phyloP scores from a whole-genome alignment of 768 basidiomycete species.

The Lanmaoa pseudosensibilis region DNA sequence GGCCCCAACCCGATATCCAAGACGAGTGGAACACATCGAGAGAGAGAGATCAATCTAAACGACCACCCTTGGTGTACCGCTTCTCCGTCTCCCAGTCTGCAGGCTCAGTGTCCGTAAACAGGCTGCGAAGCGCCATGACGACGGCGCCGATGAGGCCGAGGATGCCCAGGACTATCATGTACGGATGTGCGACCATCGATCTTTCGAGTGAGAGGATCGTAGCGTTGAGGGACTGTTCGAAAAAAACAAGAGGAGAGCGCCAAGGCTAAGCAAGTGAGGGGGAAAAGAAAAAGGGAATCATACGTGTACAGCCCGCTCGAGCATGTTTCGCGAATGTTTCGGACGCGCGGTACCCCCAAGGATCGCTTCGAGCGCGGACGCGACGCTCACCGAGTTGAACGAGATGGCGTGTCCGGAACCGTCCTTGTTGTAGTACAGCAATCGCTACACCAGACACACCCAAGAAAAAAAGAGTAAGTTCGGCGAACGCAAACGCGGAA shows the following conservation, averaged over 20 bases:
- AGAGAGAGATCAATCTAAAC: constrained; percentile 22
- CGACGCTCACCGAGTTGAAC: constrained; percentile 57
- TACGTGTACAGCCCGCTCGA: constrained; percentile 69
- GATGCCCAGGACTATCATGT: constrained; percentile 11
- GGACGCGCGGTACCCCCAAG: constrained; percentile 47
- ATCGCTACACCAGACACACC: constrained; percentile 41
- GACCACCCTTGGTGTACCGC: constrained; percentile 20
- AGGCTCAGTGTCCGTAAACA: constrained; percentile 21
- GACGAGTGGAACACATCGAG: no score
- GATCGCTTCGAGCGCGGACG: constrained; percentile 69
- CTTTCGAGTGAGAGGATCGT: constrained; percentile 9
- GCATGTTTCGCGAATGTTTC: constrained; percentile 67
- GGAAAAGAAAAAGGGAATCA: constrained; percentile 16
- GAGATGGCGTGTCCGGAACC: constrained; percentile 51
- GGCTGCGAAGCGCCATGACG: constrained; percentile 12
- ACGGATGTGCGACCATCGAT: constrained; percentile 21
- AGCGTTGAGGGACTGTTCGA: constrained; percentile 17
- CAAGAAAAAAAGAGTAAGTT: no score
- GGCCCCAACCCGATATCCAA: no score
- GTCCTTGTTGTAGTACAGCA: constrained; percentile 78
- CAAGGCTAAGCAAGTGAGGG: no score
- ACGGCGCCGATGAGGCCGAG: constrained; percentile 7
- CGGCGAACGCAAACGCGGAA: background rate
- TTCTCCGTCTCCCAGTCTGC: constrained; percentile 12
- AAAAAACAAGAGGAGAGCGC: background rate